Conservation (phyloP, 2,329 filamentous ascomycete genomes). For the Chaetothyriales sp. region DNA sequence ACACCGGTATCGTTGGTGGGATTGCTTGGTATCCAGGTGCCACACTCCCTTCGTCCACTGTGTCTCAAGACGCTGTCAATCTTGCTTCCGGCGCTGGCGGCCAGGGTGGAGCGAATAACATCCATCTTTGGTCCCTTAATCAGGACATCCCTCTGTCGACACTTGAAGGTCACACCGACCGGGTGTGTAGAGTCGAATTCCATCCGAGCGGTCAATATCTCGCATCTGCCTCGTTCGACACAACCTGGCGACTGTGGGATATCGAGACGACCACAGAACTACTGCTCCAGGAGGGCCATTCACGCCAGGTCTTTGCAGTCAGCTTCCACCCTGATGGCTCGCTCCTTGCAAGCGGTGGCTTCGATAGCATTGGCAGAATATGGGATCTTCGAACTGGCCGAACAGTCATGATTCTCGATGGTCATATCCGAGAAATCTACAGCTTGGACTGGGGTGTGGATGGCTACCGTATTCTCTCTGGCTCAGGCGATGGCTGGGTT, state of each 20-base stretch:
- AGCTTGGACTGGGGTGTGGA: slow-evolving; percentile 86
- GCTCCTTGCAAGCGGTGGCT: slow-evolving; percentile 75
- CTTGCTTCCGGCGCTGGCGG: slow-evolving; percentile 56
- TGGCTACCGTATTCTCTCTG: slow-evolving; percentile 81
- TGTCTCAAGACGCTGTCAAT: slow-evolving; percentile 64
- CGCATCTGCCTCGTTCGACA: slow-evolving; percentile 88
- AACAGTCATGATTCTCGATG: slow-evolving; percentile 90
- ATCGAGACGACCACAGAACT: slow-evolving; percentile 73
- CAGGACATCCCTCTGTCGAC: slow-evolving; percentile 75
- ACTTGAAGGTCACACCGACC: slow-evolving; percentile 67
- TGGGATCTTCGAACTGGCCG: slow-evolving; percentile 90
- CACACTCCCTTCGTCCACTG: slow-evolving; percentile 55
- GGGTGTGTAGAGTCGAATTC: slow-evolving; percentile 86
- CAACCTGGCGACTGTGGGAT: slow-evolving; percentile 94
- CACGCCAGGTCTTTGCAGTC: slow-evolving; percentile 79
- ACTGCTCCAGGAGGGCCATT: slow-evolving; percentile 84
- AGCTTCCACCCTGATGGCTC: slow-evolving; percentile 87
- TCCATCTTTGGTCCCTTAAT: slow-evolving; percentile 81
- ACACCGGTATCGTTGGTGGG: slow-evolving; percentile 79
- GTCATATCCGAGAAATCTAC: slow-evolving; percentile 86
- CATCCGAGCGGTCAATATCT: slow-evolving; percentile 83
- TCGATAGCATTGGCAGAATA: slow-evolving; percentile 86
- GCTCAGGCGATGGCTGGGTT: slow-evolving; percentile 85
- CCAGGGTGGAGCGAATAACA: slow-evolving; percentile 63
- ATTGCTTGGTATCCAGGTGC: slow-evolving; percentile 80